phyloP scores from a whole-genome alignment of 768 basidiomycete species.

The Multifurca ochricompacta region DNA sequence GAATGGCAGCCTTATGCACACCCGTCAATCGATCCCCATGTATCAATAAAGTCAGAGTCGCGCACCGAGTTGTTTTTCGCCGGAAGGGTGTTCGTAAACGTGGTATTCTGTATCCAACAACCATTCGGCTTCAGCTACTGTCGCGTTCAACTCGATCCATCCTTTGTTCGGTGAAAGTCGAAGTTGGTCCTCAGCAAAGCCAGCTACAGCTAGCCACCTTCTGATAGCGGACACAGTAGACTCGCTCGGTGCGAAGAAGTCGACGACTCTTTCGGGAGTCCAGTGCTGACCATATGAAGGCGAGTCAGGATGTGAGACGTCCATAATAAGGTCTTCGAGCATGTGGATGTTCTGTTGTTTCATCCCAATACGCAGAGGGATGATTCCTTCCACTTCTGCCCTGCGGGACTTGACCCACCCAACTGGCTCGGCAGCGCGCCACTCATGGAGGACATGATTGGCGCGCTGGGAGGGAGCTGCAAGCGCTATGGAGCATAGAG shows the following conservation, averaged over 20 bases:
- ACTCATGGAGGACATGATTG: constrained; percentile 33
- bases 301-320: constrained; percentile 39
- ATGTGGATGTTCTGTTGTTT: constrained; percentile 35
- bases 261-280: constrained; percentile 32
- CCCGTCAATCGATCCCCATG: too few species aligned
- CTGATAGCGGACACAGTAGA: constrained; percentile 33
- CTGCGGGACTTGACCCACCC: constrained; percentile 30
- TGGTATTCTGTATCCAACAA: constrained; percentile 37
- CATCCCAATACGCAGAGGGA: constrained; percentile 42
- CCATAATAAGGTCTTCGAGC: constrained; percentile 35
- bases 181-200: constrained; percentile 32
- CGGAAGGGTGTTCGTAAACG: constrained; percentile 34
- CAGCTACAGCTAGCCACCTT: constrained; percentile 33
- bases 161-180: constrained; percentile 28
- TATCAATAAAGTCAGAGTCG: background rate
- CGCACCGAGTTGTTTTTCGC: constrained; percentile 32
- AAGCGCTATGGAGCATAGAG: constrained; percentile 19
- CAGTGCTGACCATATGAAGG: constrained; percentile 41
- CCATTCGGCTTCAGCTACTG: constrained; percentile 37
- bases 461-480: constrained; percentile 15
- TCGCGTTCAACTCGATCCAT: constrained; percentile 37
- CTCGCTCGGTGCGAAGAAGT: constrained; percentile 35
- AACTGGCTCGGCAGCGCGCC: constrained; percentile 28
- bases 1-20: constrained; percentile 35
- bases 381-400: constrained; percentile 26